Evolutionary conservation across 2,329 filamentous ascomycete genomes (phyloP), one percentile per base, ranked within the genome.

Genomic region (Stagonosporopsis chrysanthemi): DNA sequence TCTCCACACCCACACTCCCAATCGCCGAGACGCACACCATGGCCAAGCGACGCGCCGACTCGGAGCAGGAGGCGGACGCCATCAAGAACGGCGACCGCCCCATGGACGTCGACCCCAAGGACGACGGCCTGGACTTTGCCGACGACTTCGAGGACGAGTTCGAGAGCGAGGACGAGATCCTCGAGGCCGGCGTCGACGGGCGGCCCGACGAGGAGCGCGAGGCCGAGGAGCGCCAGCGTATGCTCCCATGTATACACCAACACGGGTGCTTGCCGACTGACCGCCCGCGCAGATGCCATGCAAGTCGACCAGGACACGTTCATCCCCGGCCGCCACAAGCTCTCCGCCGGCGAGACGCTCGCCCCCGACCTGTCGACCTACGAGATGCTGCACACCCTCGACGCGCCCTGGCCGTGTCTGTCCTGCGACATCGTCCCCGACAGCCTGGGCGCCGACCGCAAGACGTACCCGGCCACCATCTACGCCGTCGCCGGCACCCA

Each of bases 401-500:
- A 90, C 77, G 93, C 93, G 7, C 92, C 92, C 1, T 99, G 95
- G 95, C 95, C 95, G 3, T 99, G 95, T 75, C 85, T 99, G 15
- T 98, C 94, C 2, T 97, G 97, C 78, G 95, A 98, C 75, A 89
- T 99, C 58, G 79, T 99, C 61, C 88, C 85, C 68, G 95, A 99
- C 79, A 83, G 84, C 49, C 85, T 99, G 17, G 95, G 95, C 65
- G 90, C 97, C 74, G 88, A 92, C 77, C 89, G 95, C 72, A 96
- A 89, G 77, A 88, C 89, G n/a, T 99, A 96, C 78, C 95, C 95
- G 24, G 92, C 92, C 47, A 97, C 94, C 57, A 89, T 97, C 80
- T 99, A 98, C 80, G 90, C 93, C 11, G 93, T 98, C 29, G 89
- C 92, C 17, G 95, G 95, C 58, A 99, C 95, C 12, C 95, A 99